Base-by-base conservation (phyloP, 2,329 filamentous ascomycete species). In the Plenodomus lindquistii region DNA sequence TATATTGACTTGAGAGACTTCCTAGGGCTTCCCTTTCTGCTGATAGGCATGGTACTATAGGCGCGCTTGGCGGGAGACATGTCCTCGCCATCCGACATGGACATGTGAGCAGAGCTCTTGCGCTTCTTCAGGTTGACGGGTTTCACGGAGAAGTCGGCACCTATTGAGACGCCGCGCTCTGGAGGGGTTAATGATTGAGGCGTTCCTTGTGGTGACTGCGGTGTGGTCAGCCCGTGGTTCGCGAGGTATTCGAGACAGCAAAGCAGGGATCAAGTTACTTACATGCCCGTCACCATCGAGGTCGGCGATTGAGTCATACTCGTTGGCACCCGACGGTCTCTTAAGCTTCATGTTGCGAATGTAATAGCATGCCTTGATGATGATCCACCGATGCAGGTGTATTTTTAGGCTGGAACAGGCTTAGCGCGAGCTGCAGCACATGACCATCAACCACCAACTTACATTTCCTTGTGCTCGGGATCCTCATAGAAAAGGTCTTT, bases 351-450 rank as follows among this genome's bases (percentile, higher is more conserved):
- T 70, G 51, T 71, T 71, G 20, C 68, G 59, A 22, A 70, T 70
- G 42, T 69, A 70, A 44, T 71, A 70, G 54, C 68, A 71, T 22
- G 68, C 68, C 54, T 71, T 71, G 65, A 71, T 70, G 60, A 70
- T 66, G 54, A 71, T 69, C 68, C 68, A 71, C 48, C 68, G 66
- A 48, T 71, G 68, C 54, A 71, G 55, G 40, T 71, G 68, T 40
- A 67, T 65, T 48, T 70, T 69, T 43, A 71, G 65, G 36, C 67
- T 69, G 44, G 5, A 50, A 24, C 17, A 40, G 34, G 38, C 21
- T 60, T 54, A 62, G 56, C 39, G 41, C 36, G 24, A 17, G 16
- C 20, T 8, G 41, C 27, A 42, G 42, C 51, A 49, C 40, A 40
- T 40, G 39, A 43, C 31, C 41, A 43, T 37, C 17, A 34, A 47